phyloP scores from a whole-genome alignment of 306 rosid species.

The Leucaena leucocephala region DNA sequence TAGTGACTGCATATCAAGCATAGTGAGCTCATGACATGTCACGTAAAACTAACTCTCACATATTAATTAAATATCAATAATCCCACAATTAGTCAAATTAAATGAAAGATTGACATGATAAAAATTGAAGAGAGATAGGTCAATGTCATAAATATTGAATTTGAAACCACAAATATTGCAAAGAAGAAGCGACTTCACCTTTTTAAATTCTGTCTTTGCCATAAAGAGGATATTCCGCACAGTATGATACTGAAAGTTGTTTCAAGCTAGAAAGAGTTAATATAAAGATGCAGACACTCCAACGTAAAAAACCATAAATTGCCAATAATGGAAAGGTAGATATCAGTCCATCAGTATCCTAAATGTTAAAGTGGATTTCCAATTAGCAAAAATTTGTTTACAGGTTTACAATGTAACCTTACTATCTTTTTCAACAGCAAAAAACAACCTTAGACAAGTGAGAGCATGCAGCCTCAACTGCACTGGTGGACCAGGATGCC shows the following conservation, averaged over 20 bases:
- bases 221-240: slow-evolving; percentile 75
- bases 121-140: slow-evolving; percentile 2
- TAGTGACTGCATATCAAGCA: not conserved
- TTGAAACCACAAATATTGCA: not conserved
- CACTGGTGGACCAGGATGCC: slow-evolving; percentile 77
- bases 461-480: slow-evolving; percentile 80
- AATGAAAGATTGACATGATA: not conserved
- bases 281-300: slow-evolving; percentile 17
- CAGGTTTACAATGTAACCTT: slow-evolving; percentile 19
- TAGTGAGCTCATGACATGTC: not conserved
- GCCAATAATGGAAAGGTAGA: slow-evolving; percentile 13
- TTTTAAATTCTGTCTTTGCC: slow-evolving; percentile 78
- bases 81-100: slow-evolving; percentile 14
- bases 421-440: slow-evolving; percentile 15
- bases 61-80: slow-evolving; percentile 21
- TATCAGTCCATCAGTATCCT: slow-evolving; percentile 2
- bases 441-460: slow-evolving; percentile 76
- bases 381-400: slow-evolving; percentile 1
- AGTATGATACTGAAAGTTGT: slow-evolving; percentile 75
- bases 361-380: slow-evolving; percentile 21
- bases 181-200: slow-evolving; percentile 53
- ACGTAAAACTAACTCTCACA: not conserved
- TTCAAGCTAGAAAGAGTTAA: slow-evolving; percentile 32
- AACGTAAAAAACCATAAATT: slow-evolving; percentile 1
- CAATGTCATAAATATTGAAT: not conserved